Conservation (phyloP, 2,329 filamentous ascomycete genomes). For the Penicillium sp. region DNA sequence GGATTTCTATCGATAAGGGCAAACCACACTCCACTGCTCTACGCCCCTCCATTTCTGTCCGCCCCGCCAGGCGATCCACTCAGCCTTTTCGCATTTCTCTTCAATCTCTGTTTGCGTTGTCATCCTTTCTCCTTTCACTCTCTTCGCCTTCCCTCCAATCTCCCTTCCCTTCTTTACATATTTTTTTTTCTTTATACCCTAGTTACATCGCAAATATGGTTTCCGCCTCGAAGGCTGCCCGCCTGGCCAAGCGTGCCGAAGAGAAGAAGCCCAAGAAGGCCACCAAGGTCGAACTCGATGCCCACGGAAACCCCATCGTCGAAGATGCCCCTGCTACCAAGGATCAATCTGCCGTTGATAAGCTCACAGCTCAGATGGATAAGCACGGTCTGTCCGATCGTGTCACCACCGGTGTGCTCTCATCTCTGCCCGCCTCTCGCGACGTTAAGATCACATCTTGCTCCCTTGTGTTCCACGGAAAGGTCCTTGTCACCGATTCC, state of each 20-base stretch:
- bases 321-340: slow-evolving; percentile 66
- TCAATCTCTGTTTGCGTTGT: slow-evolving; percentile 25
- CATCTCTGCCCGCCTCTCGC: slow-evolving; percentile 78
- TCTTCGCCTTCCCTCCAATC: slow-evolving; percentile 5
- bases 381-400: slow-evolving; percentile 94
- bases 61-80: slow-evolving; percentile 37
- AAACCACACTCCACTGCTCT: slow-evolving; percentile 25
- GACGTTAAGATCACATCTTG: slow-evolving; percentile 96
- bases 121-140: slow-evolving; percentile 12
- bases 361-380: slow-evolving; percentile 89
- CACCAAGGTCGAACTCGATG: slow-evolving; percentile 69
- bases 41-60: slow-evolving; percentile 31
- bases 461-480: slow-evolving; percentile 95
- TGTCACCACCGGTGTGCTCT: slow-evolving; percentile 94
- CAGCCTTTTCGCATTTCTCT: slow-evolving; percentile 35
- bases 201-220: slow-evolving; percentile 53
- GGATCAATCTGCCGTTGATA: slow-evolving; percentile 75
- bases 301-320: slow-evolving; percentile 55
- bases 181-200: slow-evolving; percentile 12
- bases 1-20: slow-evolving; percentile 44
- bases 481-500: slow-evolving; percentile 90
- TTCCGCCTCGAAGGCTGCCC: slow-evolving; percentile 67
- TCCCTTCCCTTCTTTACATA: slow-evolving; percentile 12
- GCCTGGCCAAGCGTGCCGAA: slow-evolving; percentile 64
- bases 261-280: slow-evolving; percentile 59